These are phyloP conservation scores for Entomortierella chlamydospora DNA, from an alignment of 192 early-diverging fungal genomes.

Conservation along the genomic window DNA sequence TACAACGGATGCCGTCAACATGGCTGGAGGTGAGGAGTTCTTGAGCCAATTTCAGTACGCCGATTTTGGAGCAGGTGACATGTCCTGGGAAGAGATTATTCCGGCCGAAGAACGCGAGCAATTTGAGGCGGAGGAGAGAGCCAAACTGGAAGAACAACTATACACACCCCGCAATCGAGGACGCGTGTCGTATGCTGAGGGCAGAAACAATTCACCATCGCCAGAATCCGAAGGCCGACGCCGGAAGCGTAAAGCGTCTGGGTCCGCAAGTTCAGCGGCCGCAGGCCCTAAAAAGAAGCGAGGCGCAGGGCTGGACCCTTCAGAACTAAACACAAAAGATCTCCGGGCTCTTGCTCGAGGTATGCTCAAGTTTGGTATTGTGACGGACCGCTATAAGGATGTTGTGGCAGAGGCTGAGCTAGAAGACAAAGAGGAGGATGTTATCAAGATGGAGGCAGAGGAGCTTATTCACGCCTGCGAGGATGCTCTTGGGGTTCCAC, in stretches of 20 bases:
- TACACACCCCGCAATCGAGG: conserved; percentile 63
- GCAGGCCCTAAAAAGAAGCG: conserved; percentile 48
- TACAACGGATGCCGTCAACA: conserved; percentile 71
- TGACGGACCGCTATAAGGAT: conserved; percentile 82
- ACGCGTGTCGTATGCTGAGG: conserved; percentile 75
- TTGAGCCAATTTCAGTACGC: conserved; percentile 93
- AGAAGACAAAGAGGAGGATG: conserved; percentile 65
- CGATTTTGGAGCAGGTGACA: conserved; percentile 80
- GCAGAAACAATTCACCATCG: conserved; percentile 50
- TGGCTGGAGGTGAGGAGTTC: conserved; percentile 90
- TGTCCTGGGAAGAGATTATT: conserved; percentile 97
- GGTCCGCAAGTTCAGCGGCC: not conserved
- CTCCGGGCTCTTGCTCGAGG: conserved; percentile 83
- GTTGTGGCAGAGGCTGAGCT: conserved; percentile 87
- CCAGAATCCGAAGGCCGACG: conserved; percentile 46
- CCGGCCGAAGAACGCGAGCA: conserved; percentile 85
- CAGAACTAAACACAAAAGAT: conserved; percentile 80
- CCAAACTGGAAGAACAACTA: conserved; percentile 69
- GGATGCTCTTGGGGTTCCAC: conserved; percentile 50
- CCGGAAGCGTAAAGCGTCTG: conserved; percentile 43
- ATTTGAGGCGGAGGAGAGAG: conserved; percentile 74
- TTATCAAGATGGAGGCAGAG: conserved; percentile 56
- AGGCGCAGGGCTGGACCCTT: conserved; percentile 45
- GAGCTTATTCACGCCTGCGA: conserved; percentile 62
- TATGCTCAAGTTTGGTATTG: conserved; percentile 86